Evolutionary conservation across 192 early-diverging fungal genomes (phyloP), one percentile per base, ranked within the genome.

Genomic region (Geosiphon pyriformis): DNA sequence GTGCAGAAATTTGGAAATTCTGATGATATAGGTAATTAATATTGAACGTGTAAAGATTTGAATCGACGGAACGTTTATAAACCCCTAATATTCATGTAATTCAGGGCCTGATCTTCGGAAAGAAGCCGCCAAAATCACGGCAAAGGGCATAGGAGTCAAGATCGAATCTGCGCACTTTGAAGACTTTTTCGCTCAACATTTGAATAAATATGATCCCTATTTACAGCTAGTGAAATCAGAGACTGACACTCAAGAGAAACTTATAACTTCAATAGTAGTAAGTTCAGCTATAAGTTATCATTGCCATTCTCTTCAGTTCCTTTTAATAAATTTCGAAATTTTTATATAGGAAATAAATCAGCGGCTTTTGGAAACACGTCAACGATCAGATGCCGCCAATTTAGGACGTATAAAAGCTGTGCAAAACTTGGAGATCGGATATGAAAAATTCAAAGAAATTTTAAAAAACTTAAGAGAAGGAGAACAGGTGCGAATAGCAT

Each of bases 131-230:
- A 67, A 84, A 56, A 63, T 91, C 26, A 85, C 85, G 0, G 76
- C 87, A 0, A 78, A 79, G 59, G 82, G 83, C 1, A 73, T 74
- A 22, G 82, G 86, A 0, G 82, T 83, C 1, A 62, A 89, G 72
- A 87, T 88, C 64, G 88, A 91, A 60, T 76, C 88, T 7, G 85
- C 85, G 25, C 87, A 89, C 65, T 88, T 92, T 49, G 89, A 92
- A 51, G 84, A 88, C 17, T 67, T 89, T 42, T 91, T 94, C 78
- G 78, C 78, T 11, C 78, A 84, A 60, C 80, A 88, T 23, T 61
- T 95, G 20, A 74, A 83, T 48, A 86, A 85, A 60, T 95, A 95
- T 58, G 85, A 88, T 61, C 73, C 75, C 2, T 89, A 84, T 76
- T 62, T 80, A 46, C 78, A 70, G 58, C 69, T 77, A 11, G 75